These are phyloP conservation scores for Mycena epipterygia DNA, from an alignment of 768 basidiomycete genomes.

Conservation along the genomic window DNA sequence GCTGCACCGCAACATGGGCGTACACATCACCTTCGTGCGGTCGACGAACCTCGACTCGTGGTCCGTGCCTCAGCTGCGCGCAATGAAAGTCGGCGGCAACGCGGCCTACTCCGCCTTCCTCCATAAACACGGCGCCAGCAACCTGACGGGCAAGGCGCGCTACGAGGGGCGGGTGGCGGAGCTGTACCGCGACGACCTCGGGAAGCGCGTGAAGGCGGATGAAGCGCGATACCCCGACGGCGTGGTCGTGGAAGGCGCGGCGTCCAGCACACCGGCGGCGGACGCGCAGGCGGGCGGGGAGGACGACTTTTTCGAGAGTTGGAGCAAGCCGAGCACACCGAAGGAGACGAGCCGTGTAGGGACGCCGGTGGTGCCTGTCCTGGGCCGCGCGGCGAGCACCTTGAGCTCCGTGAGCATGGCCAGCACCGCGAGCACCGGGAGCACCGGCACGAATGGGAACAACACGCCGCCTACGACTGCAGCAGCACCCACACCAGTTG, in stretches of 20 bases:
- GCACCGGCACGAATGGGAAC: slow-evolving; percentile 41
- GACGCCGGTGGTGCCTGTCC: slow-evolving; percentile 33
- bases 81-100: slow-evolving; percentile 98
- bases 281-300: slow-evolving; percentile 62
- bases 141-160: slow-evolving; percentile 85
- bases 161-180: slow-evolving; percentile 89
- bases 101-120: slow-evolving; percentile 90
- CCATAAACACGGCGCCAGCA: slow-evolving; percentile 82
- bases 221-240: slow-evolving; percentile 77
- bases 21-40: slow-evolving; percentile 97
- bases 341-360: slow-evolving; percentile 47
- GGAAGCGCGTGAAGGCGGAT: slow-evolving; percentile 85
- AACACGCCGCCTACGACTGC: slow-evolving; percentile 44
- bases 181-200: slow-evolving; percentile 93
- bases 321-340: slow-evolving; percentile 87
- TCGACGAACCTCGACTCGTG: slow-evolving; percentile 98
- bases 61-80: slow-evolving; percentile 91
- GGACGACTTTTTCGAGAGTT: slow-evolving; percentile 97
- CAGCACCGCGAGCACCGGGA: slow-evolving; percentile 16
- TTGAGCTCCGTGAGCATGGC: background rate
- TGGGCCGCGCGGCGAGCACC: slow-evolving; percentile 23
- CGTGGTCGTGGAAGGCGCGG: slow-evolving; percentile 88
- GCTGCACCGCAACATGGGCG: slow-evolving; percentile 95
- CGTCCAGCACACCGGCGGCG: slow-evolving; percentile 55
- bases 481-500: slow-evolving; percentile 46